These are phyloP conservation scores for Aureobasidium vineae DNA, from an alignment of 2,329 filamentous ascomycete genomes.

Conservation along the genomic window DNA sequence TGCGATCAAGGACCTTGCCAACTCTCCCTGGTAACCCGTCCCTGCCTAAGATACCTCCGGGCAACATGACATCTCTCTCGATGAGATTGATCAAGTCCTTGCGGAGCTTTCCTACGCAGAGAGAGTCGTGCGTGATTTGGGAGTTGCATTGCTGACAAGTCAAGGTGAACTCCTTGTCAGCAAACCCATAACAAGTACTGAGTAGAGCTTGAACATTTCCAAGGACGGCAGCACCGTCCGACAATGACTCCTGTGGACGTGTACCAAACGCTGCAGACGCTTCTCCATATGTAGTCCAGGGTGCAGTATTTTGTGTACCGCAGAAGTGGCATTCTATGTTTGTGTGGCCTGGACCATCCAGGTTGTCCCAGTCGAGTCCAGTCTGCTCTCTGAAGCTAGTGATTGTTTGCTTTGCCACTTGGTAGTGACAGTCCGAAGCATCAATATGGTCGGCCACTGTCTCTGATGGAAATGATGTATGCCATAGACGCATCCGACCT, in stretches of 20 bases:
- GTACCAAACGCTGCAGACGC: neutral
- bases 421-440: constrained; percentile 57
- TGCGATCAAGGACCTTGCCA: constrained; percentile 32
- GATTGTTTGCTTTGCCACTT: constrained; percentile 45
- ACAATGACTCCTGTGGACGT: neutral
- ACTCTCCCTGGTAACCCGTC: constrained; percentile 51
- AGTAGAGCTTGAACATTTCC: neutral
- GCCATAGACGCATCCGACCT: constrained; percentile 58
- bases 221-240: neutral
- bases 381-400: constrained; percentile 51
- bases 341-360: constrained; percentile 52
- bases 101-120: constrained; percentile 63
- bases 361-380: constrained; percentile 59
- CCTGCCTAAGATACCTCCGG: constrained; percentile 60
- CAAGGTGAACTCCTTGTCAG: constrained; percentile 55
- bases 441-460: constrained; percentile 59
- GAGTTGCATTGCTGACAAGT: constrained; percentile 54
- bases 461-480: constrained; percentile 64
- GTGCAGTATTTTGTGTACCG: constrained; percentile 43
- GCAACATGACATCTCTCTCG: constrained; percentile 55
- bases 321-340: constrained; percentile 59
- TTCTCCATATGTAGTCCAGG: constrained; percentile 56
- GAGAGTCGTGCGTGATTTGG: constrained; percentile 55
- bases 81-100: constrained; percentile 55
- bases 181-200: constrained; percentile 57